These are phyloP conservation scores for Ceratobasidium sp. DNA, from an alignment of 1,284 basidiomycete species.

Conservation along the genomic window DNA sequence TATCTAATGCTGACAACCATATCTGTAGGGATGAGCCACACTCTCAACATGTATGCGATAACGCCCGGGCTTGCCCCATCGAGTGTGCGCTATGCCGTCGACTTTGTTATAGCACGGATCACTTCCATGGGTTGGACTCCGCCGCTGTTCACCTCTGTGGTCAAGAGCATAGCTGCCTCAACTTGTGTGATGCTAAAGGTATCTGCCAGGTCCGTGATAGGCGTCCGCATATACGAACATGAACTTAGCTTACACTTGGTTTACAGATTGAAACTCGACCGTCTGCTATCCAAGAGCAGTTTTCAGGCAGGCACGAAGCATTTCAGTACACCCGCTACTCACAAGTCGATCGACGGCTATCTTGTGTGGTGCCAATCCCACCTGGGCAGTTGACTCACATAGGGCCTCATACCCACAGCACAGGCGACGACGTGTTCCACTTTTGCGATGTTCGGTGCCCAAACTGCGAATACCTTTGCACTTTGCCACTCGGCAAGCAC, in stretches of 20 bases:
- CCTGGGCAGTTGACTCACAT: constrained; percentile 58
- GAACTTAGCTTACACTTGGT: not conserved
- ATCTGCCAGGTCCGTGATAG: constrained; percentile 30
- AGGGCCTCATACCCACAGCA: constrained; percentile 63
- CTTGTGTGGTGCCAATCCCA: constrained; percentile 62
- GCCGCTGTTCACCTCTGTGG: constrained; percentile 67
- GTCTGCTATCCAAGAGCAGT: constrained; percentile 67
- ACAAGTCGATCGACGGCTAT: constrained; percentile 59
- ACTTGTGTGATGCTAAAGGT: constrained; percentile 58
- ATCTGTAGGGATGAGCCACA: constrained; percentile 61
- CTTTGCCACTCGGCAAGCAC: constrained; percentile 62
- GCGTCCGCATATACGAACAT: too few relatives aligned
- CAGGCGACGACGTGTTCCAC: constrained; percentile 59
- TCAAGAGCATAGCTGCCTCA: constrained; percentile 57
- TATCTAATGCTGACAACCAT: not conserved
- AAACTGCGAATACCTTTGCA: constrained; percentile 69
- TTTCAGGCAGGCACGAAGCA: constrained; percentile 60
- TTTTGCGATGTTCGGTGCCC: constrained; percentile 67
- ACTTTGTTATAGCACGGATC: constrained; percentile 61
- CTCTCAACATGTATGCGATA: constrained; percentile 61
- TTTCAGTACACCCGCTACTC: constrained; percentile 60
- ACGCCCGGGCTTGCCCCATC: constrained; percentile 63
- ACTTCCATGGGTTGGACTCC: constrained; percentile 63
- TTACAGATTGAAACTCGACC: constrained; percentile 70
- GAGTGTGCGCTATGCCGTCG: constrained; percentile 65